Evolutionary conservation across 2,329 filamentous ascomycete genomes (phyloP).

Genomic region (Monilinia polystroma): DNA sequence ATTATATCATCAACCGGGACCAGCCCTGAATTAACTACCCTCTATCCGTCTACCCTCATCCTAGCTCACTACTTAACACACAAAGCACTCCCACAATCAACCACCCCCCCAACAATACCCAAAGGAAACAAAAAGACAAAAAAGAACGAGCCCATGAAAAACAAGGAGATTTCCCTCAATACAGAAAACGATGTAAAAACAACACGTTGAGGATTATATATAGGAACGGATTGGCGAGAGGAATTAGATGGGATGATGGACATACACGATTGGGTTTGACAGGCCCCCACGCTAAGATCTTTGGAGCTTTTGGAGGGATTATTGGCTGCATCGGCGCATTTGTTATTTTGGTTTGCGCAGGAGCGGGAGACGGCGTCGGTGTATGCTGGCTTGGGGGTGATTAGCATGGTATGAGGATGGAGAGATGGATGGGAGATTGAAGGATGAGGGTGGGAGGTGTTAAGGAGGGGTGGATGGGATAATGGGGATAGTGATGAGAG

Average conservation of each 20-base stretch:
- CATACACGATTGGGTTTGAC: slow-evolving; percentile 17
- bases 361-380: slow-evolving; percentile 5
- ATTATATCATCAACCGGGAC: not conserved
- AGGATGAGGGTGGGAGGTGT: not conserved
- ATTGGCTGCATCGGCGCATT: slow-evolving; percentile 8
- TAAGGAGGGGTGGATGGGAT: not conserved
- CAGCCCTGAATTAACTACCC: not conserved
- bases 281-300: not conserved
- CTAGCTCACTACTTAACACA: no score
- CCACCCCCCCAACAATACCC: not conserved
- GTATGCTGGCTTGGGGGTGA: not conserved
- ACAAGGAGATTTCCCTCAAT: not conserved
- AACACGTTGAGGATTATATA: not conserved
- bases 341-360: slow-evolving; percentile 11
- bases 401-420: not conserved
- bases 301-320: not conserved
- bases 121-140: not conserved
- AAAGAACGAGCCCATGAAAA: not conserved
- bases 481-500: not conserved
- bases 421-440: not conserved
- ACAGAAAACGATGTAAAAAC: not conserved
- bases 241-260: not conserved
- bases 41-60: no score
- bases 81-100: not conserved
- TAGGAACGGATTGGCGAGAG: not conserved